phyloP scores from a whole-genome alignment of 192 early-diverging fungal genomes.

The Podila horticola region DNA sequence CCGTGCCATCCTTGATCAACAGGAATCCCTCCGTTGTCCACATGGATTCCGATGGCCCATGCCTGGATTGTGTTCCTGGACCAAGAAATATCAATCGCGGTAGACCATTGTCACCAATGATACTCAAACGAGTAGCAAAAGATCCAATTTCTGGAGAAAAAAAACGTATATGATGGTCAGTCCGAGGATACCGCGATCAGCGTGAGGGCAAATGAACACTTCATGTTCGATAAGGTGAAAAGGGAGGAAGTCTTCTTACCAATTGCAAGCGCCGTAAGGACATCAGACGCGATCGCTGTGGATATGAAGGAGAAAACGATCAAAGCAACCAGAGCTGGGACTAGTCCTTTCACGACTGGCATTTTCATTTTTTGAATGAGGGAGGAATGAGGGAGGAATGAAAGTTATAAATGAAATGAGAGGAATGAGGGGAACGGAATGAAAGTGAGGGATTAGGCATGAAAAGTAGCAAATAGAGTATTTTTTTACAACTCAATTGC shows the following conservation, averaged over 20 bases:
- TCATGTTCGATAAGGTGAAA: background rate
- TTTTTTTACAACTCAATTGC: too few relatives aligned
- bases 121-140: conserved; percentile 10
- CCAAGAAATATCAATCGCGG: conserved; percentile 16
- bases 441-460: too few relatives aligned
- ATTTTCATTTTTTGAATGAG: conserved; percentile 8
- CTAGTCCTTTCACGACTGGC: background rate
- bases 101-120: background rate
- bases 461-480: too few relatives aligned
- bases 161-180: conserved; percentile 3
- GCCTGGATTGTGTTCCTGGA: conserved; percentile 12
- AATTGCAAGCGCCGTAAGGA: conserved; percentile 11
- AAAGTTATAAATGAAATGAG: background rate
- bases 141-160: conserved; percentile 10
- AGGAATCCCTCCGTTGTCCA: conserved; percentile 21
- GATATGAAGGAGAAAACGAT: conserved; percentile 4
- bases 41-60: conserved; percentile 12
- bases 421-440: conserved; percentile 6
- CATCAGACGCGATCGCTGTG: conserved; percentile 3
- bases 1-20: conserved; percentile 15
- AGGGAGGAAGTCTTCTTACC: background rate
- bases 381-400: background rate
- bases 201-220: background rate
- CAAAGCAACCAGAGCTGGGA: conserved; percentile 11
- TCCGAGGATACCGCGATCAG: background rate